Percentiles rank a stretch among this genome's conserved stretches.
Evolutionary conservation across 177 flowering plant genomes (phyloP).

Genomic region (Vitis hybrid): DNA sequence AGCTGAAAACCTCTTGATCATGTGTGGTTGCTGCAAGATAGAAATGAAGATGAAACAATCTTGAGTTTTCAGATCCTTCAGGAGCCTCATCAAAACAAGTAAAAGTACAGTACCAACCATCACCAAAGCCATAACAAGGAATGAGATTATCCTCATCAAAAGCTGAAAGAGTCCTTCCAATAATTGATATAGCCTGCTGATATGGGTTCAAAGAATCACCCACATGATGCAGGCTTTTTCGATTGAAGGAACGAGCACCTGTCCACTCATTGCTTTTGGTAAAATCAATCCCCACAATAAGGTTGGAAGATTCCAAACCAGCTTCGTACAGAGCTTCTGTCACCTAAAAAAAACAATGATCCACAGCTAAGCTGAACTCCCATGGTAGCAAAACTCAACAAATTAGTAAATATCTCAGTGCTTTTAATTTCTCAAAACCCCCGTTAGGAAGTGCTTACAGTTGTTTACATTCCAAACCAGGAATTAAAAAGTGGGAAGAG

Average conservation of each 20-base stretch:
- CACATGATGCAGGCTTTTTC: slow-evolving; percentile 20
- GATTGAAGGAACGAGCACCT: slow-evolving; percentile 23
- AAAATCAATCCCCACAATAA: slow-evolving; percentile 31
- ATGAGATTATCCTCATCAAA: slow-evolving; percentile 32
- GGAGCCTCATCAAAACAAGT: background rate
- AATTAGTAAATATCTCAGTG: too few relatives aligned
- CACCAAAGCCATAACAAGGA: slow-evolving; percentile 34
- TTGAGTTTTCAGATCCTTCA: background rate
- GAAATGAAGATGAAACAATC: background rate
- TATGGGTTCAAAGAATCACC: slow-evolving; percentile 22
- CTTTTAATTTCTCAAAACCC: background rate
- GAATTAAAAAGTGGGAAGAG: background rate
- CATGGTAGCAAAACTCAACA: too few relatives aligned
- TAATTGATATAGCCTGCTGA: slow-evolving; percentile 32
- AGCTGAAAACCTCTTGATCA: slow-evolving; percentile 35
- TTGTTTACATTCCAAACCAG: too few relatives aligned
- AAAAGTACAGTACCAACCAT: slow-evolving; percentile 17
- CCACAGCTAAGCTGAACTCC: too few relatives aligned
- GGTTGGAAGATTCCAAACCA: slow-evolving; percentile 40
- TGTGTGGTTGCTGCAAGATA: slow-evolving; percentile 26
- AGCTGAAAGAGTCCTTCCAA: slow-evolving; percentile 24
- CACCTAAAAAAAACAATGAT: slow-evolving; percentile 17
- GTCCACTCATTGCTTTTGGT: slow-evolving; percentile 36
- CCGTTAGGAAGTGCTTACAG: background rate
- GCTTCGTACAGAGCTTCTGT: slow-evolving; percentile 33